These are phyloP conservation scores for Pneumocystis oryctolagi DNA, from an alignment of 1,139 yeast species.

Conservation along the genomic window DNA sequence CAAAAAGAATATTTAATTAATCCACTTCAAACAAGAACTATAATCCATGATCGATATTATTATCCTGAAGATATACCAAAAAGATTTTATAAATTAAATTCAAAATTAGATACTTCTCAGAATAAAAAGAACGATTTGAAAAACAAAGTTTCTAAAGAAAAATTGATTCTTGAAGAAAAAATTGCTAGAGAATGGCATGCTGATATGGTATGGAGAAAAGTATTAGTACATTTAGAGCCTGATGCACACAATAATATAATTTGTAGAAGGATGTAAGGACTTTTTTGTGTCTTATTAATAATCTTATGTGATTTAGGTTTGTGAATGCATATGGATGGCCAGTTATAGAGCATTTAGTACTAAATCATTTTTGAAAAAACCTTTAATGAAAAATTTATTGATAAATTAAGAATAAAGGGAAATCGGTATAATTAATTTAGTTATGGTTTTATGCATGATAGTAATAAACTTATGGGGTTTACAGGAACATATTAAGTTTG, in stretches of 20 bases:
- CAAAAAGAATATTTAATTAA: slow-evolving; percentile 53
- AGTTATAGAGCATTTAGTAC: slow-evolving; percentile 66
- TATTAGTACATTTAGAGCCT: slow-evolving; percentile 67
- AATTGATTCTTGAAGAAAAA: slow-evolving; percentile 48
- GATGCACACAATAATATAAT: slow-evolving; percentile 93
- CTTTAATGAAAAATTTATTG: not conserved
- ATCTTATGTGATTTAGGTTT: slow-evolving; percentile 32
- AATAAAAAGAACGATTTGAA: slow-evolving; percentile 17
- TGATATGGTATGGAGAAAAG: slow-evolving; percentile 81
- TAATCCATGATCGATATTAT: slow-evolving; percentile 72
- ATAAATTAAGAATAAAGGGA: not conserved
- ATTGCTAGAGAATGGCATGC: slow-evolving; percentile 84
- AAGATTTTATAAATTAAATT: slow-evolving; percentile 14
- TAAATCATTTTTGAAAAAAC: slow-evolving; percentile 37
- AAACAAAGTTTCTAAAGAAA: slow-evolving; percentile 23
- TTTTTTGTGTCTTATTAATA: not conserved
- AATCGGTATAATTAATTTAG: not conserved
- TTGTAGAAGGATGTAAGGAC: slow-evolving; percentile 44
- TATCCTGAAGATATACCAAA: slow-evolving; percentile 51
- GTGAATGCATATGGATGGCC: slow-evolving; percentile 97
- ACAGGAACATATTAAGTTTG: no score
- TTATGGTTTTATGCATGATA: no score
- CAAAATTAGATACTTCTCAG: not conserved
- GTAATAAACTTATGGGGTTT: no score
- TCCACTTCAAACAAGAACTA: slow-evolving; percentile 41